Evolutionary conservation across 805 yeast species (phyloP).

Genomic region (Scheffersomyces coipomensis): DNA sequence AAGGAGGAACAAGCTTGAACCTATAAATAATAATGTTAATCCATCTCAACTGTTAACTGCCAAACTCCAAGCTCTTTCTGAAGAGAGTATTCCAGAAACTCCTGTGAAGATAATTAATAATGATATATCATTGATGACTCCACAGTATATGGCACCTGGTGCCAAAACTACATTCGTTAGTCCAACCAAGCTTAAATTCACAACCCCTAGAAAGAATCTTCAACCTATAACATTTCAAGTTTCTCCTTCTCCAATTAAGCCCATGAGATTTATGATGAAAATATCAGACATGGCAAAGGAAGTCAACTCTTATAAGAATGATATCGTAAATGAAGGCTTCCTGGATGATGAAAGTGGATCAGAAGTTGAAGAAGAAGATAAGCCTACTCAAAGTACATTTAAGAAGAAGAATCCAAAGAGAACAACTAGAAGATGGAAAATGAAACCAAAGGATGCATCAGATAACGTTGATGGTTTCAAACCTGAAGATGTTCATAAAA

Average conservation of each 20-base stretch:
- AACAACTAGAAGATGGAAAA: conserved; percentile 49
- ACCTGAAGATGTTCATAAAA: conserved; percentile 38
- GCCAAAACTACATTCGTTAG: conserved; percentile 10
- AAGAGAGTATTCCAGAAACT: conserved; percentile 1
- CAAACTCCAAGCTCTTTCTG: not conserved
- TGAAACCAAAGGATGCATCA: conserved; percentile 36
- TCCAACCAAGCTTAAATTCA: not conserved
- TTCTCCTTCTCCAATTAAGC: conserved; percentile 48
- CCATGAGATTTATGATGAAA: conserved; percentile 28
- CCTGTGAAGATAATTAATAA: conserved; percentile 1
- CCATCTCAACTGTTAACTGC: conserved; percentile 1
- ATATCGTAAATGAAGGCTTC: conserved; percentile 12
- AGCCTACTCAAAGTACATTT: conserved; percentile 6
- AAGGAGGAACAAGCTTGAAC: conserved; percentile 3
- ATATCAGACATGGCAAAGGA: conserved; percentile 36
- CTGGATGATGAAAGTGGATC: conserved; percentile 5
- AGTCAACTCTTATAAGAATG: conserved; percentile 20
- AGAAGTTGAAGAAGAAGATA: conserved; percentile 7
- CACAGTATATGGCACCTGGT: not conserved
- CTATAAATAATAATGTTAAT: not conserved
- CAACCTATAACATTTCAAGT: conserved; percentile 28
- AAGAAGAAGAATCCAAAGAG: conserved; percentile 44
- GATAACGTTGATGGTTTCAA: conserved; percentile 23
- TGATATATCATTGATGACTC: not conserved
- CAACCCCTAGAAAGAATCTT: conserved; percentile 12